Evolutionary conservation across 2,329 filamentous ascomycete genomes (phyloP).

Genomic region (Phialocephala sp.): DNA sequence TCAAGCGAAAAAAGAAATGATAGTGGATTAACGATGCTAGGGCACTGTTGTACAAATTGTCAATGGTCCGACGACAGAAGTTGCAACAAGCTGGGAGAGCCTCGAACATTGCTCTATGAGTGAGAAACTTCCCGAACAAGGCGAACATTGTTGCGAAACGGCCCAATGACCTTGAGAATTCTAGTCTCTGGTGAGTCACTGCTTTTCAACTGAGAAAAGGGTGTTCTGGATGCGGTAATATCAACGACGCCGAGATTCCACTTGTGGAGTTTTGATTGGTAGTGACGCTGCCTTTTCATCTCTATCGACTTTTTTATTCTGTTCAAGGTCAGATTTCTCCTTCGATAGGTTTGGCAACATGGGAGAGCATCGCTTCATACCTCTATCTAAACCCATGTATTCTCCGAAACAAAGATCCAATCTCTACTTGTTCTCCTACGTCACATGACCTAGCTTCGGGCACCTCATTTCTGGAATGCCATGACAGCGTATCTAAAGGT

Average conservation of each 20-base stretch:
- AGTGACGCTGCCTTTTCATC: neutral
- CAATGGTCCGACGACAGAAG: neutral
- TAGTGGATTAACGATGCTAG: neutral
- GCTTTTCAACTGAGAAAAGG: neutral
- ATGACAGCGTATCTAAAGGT: conserved; percentile 65
- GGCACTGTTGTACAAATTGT: neutral
- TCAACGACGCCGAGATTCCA: too few relatives aligned
- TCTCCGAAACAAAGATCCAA: neutral
- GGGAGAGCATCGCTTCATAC: neutral
- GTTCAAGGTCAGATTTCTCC: neutral
- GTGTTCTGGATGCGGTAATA: neutral
- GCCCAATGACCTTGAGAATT: neutral
- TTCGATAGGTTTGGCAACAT: neutral
- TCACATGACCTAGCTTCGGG: neutral
- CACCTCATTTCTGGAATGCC: conserved; percentile 54
- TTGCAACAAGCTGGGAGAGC: neutral
- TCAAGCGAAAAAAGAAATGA: neutral
- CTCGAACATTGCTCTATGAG: neutral
- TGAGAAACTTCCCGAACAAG: neutral
- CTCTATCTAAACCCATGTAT: neutral
- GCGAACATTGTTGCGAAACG: neutral
- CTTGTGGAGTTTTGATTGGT: neutral
- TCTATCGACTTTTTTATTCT: neutral
- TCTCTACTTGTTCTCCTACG: neutral
- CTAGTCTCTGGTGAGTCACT: neutral